Percentiles rank a stretch among this genome's conserved stretches.
Evolutionary conservation across 2,329 filamentous ascomycete genomes (phyloP).

Genomic region (Exophiala alcalophila): DNA sequence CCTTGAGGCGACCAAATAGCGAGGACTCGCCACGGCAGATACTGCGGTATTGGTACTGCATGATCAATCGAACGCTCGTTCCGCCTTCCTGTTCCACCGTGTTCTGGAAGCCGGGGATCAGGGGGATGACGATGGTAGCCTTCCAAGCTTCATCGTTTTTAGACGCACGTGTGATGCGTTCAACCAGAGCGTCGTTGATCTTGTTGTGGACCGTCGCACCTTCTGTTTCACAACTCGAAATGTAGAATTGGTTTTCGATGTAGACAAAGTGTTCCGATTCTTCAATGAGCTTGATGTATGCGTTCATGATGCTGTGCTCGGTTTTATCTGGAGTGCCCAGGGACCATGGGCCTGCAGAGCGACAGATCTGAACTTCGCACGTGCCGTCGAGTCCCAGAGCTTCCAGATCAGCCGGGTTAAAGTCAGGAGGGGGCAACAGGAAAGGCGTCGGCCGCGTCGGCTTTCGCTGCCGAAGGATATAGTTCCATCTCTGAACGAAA

Average conservation of each 20-base stretch:
- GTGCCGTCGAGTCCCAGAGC: conserved; percentile 85
- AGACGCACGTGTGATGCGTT: conserved; percentile 81
- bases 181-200: conserved; percentile 90
- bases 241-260: conserved; percentile 98
- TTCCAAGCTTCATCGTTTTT: conserved; percentile 86
- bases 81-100: conserved; percentile 92
- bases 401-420: conserved; percentile 79
- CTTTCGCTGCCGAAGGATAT: conserved; percentile 86
- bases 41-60: conserved; percentile 94
- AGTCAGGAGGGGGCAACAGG: conserved; percentile 88
- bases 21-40: conserved; percentile 91
- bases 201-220: conserved; percentile 85
- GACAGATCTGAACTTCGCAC: conserved; percentile 92
- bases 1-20: conserved; percentile 81
- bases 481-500: conserved; percentile 98
- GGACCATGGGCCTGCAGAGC: conserved; percentile 89
- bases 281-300: conserved; percentile 91
- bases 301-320: conserved; percentile 93
- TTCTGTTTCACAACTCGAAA: conserved; percentile 86
- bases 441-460: conserved; percentile 92
- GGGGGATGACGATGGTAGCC: conserved; percentile 81
- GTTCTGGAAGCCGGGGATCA: conserved; percentile 99
- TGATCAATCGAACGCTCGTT: conserved; percentile 88
- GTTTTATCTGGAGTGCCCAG: conserved; percentile 77
- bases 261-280: conserved; percentile 97